Evolutionary conservation across 192 early-diverging fungal species (phyloP).

Genomic region (Physocladia obscura): DNA sequence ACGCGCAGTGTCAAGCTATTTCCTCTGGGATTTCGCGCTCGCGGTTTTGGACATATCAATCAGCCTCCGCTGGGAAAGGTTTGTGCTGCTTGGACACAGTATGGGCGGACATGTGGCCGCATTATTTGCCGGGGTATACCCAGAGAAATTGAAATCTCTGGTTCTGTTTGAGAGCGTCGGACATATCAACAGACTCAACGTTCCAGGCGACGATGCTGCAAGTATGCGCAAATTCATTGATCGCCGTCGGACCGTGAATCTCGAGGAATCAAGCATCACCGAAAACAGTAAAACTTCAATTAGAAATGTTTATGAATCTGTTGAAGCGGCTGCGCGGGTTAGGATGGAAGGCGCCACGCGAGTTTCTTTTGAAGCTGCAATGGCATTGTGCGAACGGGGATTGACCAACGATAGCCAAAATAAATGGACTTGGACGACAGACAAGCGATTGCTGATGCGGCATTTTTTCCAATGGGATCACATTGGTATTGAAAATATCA

Average conservation of each 20-base stretch:
- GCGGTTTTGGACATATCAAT: slow-evolving; percentile 30
- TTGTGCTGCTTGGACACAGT: slow-evolving; percentile 35
- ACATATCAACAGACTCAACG: slow-evolving; percentile 30
- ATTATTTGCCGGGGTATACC: slow-evolving; percentile 36
- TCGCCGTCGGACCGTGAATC: slow-evolving; percentile 5
- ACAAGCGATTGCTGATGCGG: slow-evolving; percentile 37
- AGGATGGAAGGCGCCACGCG: slow-evolving; percentile 36
- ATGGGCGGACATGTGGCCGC: slow-evolving; percentile 39
- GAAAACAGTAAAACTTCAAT: background rate
- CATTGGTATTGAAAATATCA: slow-evolving; percentile 13
- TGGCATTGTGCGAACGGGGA: slow-evolving; percentile 38
- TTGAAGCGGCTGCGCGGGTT: slow-evolving; percentile 38
- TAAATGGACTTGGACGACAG: slow-evolving; percentile 34
- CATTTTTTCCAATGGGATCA: slow-evolving; percentile 38
- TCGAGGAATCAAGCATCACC: slow-evolving; percentile 14
- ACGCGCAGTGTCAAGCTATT: slow-evolving; percentile 24
- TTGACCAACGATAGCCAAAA: slow-evolving; percentile 1
- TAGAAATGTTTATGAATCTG: slow-evolving; percentile 23
- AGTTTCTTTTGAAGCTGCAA: slow-evolving; percentile 36
- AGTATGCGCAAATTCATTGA: slow-evolving; percentile 18
- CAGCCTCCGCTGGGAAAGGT: slow-evolving; percentile 24
- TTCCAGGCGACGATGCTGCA: background rate
- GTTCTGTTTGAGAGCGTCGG: slow-evolving; percentile 45
- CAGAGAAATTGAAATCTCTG: slow-evolving; percentile 27
- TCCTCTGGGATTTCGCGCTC: slow-evolving; percentile 38